Conservation (phyloP, 805 yeast species). For the Ogataea trehaloabstinens region DNA sequence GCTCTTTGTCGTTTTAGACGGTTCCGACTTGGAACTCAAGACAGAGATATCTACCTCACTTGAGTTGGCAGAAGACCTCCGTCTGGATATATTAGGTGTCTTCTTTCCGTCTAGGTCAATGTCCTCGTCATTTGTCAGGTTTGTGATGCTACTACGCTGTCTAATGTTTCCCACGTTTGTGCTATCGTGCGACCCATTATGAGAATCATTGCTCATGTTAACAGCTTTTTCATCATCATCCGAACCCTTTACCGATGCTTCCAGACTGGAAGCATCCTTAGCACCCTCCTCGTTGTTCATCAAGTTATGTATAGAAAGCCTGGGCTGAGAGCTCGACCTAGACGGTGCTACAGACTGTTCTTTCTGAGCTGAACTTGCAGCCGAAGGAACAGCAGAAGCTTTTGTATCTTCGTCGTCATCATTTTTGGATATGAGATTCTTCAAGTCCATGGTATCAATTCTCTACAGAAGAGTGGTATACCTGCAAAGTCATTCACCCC, state of each 20-base stretch:
- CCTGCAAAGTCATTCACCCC: too few species aligned
- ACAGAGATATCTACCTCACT: conserved; percentile 13
- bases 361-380: conserved; percentile 3
- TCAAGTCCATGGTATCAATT: conserved; percentile 27
- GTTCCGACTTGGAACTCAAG: conserved; percentile 8
- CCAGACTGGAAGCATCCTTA: not conserved
- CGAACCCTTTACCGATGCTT: not conserved
- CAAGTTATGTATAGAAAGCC: conserved; percentile 32
- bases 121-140: conserved; percentile 45
- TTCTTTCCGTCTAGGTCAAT: conserved; percentile 42
- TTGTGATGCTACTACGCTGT: conserved; percentile 29
- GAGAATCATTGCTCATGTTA: not conserved
- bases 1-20: conserved; percentile 10
- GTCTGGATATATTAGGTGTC: conserved; percentile 31
- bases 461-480: too few species aligned
- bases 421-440: conserved; percentile 28
- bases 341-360: conserved; percentile 3
- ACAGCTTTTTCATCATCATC: not conserved
- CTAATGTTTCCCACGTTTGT: conserved; percentile 8
- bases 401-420: conserved; percentile 21
- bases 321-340: conserved; percentile 23
- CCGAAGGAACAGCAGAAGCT: conserved; percentile 3
- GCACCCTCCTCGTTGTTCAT: conserved; percentile 26
- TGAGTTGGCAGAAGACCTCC: conserved; percentile 10
- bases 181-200: not conserved